Percentiles rank a stretch among this genome's conserved stretches.
Conservation (phyloP, 768 basidiomycete species). For the Boletus fagicola region DNA sequence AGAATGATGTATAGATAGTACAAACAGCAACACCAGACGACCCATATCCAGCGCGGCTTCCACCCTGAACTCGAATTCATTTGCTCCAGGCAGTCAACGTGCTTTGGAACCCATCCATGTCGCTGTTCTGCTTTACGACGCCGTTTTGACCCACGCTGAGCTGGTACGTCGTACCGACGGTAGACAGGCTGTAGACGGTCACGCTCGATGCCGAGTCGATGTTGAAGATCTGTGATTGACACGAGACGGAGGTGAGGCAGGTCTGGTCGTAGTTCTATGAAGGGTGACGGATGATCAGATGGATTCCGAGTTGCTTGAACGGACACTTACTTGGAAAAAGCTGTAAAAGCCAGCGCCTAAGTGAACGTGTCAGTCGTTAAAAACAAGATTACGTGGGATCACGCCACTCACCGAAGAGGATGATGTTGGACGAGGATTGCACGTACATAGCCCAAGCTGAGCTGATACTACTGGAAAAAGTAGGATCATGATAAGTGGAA, state of each 20-base stretch:
- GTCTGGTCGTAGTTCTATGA: constrained; percentile 37
- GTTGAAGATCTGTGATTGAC: constrained; percentile 44
- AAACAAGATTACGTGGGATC: constrained; percentile 30
- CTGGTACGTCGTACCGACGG: constrained; percentile 41
- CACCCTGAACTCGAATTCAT: not conserved
- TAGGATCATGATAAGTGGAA: constrained; percentile 40
- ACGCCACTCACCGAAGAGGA: constrained; percentile 38
- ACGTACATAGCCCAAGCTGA: constrained; percentile 18
- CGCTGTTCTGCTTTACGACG: constrained; percentile 35
- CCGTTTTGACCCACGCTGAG: constrained; percentile 37
- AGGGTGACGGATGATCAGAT: not conserved
- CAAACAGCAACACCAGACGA: not conserved
- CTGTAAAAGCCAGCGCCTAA: constrained; percentile 48
- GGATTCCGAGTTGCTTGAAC: too few species aligned
- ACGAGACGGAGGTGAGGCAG: constrained; percentile 36
- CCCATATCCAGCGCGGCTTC: not conserved
- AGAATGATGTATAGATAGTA: not conserved
- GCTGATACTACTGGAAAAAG: constrained; percentile 13
- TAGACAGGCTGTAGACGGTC: constrained; percentile 44
- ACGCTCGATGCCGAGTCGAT: constrained; percentile 40
- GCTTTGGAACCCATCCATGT: constrained; percentile 41
- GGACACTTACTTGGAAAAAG: constrained; percentile 40
- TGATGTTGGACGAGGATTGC: constrained; percentile 38
- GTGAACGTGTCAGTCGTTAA: constrained; percentile 22
- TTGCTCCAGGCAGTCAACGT: constrained; percentile 28